phyloP scores from a whole-genome alignment of 176 grass and related monocot species.

The Cocos nucifera region DNA sequence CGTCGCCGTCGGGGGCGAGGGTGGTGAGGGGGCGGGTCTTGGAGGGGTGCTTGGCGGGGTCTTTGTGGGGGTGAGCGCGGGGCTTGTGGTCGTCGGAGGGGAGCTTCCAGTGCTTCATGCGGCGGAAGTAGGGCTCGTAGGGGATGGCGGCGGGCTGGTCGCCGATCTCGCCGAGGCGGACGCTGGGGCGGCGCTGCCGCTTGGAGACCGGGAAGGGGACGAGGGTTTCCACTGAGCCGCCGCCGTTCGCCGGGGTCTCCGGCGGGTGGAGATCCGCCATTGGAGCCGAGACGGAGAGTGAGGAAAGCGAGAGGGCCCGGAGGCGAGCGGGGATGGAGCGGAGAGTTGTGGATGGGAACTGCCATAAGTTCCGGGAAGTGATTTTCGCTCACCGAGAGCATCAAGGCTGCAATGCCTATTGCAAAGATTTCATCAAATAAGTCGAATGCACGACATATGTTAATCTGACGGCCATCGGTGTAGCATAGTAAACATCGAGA shows the following conservation, averaged over 20 bases:
- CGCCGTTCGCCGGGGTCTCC: slow-evolving; percentile 11
- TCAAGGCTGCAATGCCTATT: too few relatives aligned
- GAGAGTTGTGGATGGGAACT: too few relatives aligned
- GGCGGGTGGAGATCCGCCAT: slow-evolving; percentile 9
- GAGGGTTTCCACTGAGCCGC: not conserved
- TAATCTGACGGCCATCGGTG: too few relatives aligned
- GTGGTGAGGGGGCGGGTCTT: slow-evolving; percentile 32
- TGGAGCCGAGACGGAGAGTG: not conserved
- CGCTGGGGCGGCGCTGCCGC: slow-evolving; percentile 82
- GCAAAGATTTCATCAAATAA: too few relatives aligned
- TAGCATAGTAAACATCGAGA: too few relatives aligned
- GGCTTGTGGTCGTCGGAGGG: slow-evolving; percentile 4
- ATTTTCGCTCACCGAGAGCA: too few relatives aligned
- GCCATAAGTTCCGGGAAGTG: too few relatives aligned
- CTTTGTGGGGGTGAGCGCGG: slow-evolving; percentile 26
- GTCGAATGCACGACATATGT: too few relatives aligned
- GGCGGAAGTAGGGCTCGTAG: slow-evolving; percentile 34
- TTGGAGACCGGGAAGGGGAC: slow-evolving; percentile 35
- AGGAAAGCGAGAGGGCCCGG: not conserved
- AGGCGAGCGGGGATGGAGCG: too few relatives aligned
- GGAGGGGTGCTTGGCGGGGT: slow-evolving; percentile 5
- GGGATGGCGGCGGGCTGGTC: slow-evolving; percentile 33
- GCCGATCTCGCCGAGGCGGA: slow-evolving; percentile 85
- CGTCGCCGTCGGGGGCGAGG: slow-evolving; percentile 15
- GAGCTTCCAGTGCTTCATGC: slow-evolving; percentile 23